These are phyloP conservation scores for Orychophragmus violaceus DNA, from an alignment of 345 rosid species.

Conservation along the genomic window DNA sequence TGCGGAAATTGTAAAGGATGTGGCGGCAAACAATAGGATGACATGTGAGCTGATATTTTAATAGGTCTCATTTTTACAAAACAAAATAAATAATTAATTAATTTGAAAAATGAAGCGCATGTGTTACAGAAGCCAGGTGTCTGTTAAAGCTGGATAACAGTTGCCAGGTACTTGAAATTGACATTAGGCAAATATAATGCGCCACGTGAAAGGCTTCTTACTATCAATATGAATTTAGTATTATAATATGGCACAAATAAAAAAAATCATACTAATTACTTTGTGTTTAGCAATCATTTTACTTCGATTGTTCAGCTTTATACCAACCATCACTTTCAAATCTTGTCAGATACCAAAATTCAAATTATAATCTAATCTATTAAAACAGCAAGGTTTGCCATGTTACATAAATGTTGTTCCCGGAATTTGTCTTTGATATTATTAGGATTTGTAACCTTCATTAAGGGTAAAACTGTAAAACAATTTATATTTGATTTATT, in stretches of 20 bases:
- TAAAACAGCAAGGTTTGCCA: too few species aligned
- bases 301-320: not conserved
- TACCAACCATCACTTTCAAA: conserved; percentile 18
- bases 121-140: conserved; percentile 23
- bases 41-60: conserved; percentile 2
- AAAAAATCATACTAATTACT: not conserved
- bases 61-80: conserved; percentile 6
- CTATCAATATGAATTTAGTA: too few species aligned
- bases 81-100: not conserved
- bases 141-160: not conserved
- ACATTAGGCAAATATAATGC: conserved; percentile 28
- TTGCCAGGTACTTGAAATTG: conserved; percentile 31
- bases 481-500: too few species aligned
- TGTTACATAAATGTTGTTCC: too few species aligned
- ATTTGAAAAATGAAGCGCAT: not conserved
- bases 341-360: not conserved
- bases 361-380: too few species aligned
- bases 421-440: too few species aligned
- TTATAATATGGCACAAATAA: too few species aligned
- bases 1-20: conserved; percentile 5
- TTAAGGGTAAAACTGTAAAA: too few species aligned
- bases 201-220: conserved; percentile 27
- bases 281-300: not conserved
- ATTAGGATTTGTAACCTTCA: too few species aligned
- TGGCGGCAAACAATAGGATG: conserved; percentile 20